Evolutionary conservation across 495 filamentous ascomycete species (phyloP).

Genomic region (Xylaria curta): DNA sequence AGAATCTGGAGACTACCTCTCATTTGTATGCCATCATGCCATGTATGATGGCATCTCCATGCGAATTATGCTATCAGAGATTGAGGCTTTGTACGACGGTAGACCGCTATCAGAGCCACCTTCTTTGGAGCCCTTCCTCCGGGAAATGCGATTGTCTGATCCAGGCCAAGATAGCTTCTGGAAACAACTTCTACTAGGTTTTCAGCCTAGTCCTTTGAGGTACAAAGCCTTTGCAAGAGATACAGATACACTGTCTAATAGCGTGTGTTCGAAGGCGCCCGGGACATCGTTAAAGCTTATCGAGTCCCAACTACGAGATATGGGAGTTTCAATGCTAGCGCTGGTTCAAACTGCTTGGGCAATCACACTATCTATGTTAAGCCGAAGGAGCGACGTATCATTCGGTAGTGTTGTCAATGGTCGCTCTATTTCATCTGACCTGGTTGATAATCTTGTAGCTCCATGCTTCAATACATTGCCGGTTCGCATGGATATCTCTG

Average conservation of each 20-base stretch:
- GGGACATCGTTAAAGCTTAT: slow-evolving; percentile 50
- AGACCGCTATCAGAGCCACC: slow-evolving; percentile 50
- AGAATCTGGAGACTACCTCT: slow-evolving; percentile 49
- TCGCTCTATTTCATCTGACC: slow-evolving; percentile 66
- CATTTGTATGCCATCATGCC: slow-evolving; percentile 75
- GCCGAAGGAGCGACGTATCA: slow-evolving; percentile 68
- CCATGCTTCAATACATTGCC: slow-evolving; percentile 92
- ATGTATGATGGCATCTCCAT: slow-evolving; percentile 81
- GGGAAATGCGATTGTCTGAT: slow-evolving; percentile 34
- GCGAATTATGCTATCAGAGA: slow-evolving; percentile 66
- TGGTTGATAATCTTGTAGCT: slow-evolving; percentile 73
- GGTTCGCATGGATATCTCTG: slow-evolving; percentile 63
- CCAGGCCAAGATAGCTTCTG: slow-evolving; percentile 65
- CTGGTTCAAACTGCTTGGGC: slow-evolving; percentile 75
- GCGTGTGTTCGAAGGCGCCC: slow-evolving; percentile 15
- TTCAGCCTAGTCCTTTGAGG: slow-evolving; percentile 55
- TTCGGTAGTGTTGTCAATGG: slow-evolving; percentile 84
- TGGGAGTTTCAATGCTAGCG: slow-evolving; percentile 66
- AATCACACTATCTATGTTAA: slow-evolving; percentile 58
- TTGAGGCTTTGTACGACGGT: slow-evolving; percentile 59
- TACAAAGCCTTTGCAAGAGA: slow-evolving; percentile 8
- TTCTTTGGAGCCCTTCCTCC: slow-evolving; percentile 52
- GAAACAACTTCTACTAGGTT: slow-evolving; percentile 56
- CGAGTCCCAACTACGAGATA: slow-evolving; percentile 51
- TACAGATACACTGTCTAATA: slow-evolving; percentile 9